phyloP scores from a whole-genome alignment of 140 eudicot genomes.

The Anethum foeniculum region DNA sequence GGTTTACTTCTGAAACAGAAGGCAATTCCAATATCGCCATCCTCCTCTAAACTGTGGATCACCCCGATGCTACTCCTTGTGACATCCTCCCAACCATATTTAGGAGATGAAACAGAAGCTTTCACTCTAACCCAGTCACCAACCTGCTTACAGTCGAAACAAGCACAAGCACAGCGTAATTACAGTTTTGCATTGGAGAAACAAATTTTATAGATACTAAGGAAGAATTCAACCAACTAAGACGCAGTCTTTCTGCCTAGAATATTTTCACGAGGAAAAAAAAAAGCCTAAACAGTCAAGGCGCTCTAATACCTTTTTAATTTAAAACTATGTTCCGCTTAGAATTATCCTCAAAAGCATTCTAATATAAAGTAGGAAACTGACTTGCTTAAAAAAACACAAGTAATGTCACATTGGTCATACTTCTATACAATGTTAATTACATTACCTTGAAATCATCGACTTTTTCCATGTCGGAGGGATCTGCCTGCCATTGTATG shows the following conservation, averaged over 20 bases:
- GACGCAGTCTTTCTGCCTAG: neutral
- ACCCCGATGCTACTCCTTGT: slow-evolving; percentile 81
- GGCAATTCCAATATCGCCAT: slow-evolving; percentile 95
- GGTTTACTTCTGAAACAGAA: slow-evolving; percentile 94
- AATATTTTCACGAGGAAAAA: neutral
- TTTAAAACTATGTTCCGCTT: neutral
- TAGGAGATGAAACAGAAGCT: slow-evolving; percentile 88
- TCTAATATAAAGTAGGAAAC: neutral
- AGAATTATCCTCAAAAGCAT: neutral
- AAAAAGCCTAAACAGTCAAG: neutral
- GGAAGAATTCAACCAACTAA: neutral
- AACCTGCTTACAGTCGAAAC: slow-evolving; percentile 41
- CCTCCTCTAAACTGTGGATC: slow-evolving; percentile 93
- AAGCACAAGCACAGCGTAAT: neutral
- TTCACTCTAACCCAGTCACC: slow-evolving; percentile 96
- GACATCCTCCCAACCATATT: slow-evolving; percentile 97
- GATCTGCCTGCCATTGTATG: slow-evolving; percentile 99
- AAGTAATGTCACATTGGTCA: neutral
- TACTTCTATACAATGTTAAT: neutral
- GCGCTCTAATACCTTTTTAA: neutral
- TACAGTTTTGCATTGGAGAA: neutral
- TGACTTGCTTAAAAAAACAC: neutral
- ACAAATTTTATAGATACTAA: neutral
- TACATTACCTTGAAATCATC: slow-evolving; percentile 83
- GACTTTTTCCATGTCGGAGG: slow-evolving; percentile 97